Evolutionary conservation across 306 rosid species (phyloP).

Genomic region (Vigna mungo): DNA sequence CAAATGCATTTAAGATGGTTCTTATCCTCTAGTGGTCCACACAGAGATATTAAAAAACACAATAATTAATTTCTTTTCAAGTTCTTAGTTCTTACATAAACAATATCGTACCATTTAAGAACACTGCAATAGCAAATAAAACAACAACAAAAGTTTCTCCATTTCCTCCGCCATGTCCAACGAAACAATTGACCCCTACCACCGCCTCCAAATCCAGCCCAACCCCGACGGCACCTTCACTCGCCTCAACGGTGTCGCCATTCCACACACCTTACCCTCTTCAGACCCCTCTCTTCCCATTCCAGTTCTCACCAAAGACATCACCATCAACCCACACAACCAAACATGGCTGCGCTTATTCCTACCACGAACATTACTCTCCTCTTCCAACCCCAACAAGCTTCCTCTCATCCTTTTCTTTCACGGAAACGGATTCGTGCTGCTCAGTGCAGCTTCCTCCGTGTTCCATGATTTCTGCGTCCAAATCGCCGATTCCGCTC

Average conservation of each 20-base stretch:
- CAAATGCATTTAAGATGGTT: too few relatives aligned
- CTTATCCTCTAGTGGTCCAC: too few relatives aligned
- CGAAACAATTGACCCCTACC: constrained; percentile 24
- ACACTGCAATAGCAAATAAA: too few relatives aligned
- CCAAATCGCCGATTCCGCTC: constrained; percentile 22
- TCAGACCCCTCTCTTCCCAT: constrained; percentile 37
- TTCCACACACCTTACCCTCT: constrained; percentile 32
- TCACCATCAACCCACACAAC: constrained; percentile 52
- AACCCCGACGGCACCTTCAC: constrained; percentile 51
- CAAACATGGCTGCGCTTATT: constrained; percentile 50
- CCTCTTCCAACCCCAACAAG: not conserved
- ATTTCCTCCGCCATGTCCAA: not conserved
- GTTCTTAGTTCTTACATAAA: too few relatives aligned
- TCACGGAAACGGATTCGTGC: constrained; percentile 57
- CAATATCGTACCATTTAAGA: too few relatives aligned
- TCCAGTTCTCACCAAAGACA: constrained; percentile 50
- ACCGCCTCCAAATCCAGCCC: constrained; percentile 12
- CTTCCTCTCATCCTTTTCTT: constrained; percentile 42
- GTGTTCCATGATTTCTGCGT: constrained; percentile 42
- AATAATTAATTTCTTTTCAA: too few relatives aligned
- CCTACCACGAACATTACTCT: constrained; percentile 42
- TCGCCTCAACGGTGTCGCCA: not conserved
- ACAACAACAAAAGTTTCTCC: too few relatives aligned
- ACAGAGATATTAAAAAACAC: too few relatives aligned
- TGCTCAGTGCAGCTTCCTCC: constrained; percentile 40